Conservation (phyloP, 2,329 filamentous ascomycete genomes). For the Bipolaris cookei region DNA sequence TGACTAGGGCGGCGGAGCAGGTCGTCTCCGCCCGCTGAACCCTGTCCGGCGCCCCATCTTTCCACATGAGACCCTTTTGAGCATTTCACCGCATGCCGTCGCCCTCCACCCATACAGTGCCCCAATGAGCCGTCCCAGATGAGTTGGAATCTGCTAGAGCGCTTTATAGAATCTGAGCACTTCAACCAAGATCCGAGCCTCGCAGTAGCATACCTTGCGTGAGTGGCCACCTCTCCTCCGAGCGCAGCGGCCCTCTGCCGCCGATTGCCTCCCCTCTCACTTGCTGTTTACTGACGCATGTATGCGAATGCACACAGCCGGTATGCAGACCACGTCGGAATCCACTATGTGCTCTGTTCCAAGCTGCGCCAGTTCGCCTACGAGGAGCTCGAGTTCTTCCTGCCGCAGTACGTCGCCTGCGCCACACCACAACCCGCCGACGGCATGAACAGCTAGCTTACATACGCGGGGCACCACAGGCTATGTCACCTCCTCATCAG, state of each 20-base stretch:
- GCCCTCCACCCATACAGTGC: slow-evolving; percentile 27
- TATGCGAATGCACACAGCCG: slow-evolving; percentile 61
- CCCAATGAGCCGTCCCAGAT: slow-evolving; percentile 54
- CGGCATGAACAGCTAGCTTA: slow-evolving; percentile 50
- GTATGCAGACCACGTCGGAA: slow-evolving; percentile 87
- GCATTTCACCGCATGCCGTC: slow-evolving; percentile 20
- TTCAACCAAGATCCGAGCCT: slow-evolving; percentile 91
- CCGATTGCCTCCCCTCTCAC: background rate
- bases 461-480: slow-evolving; percentile 31
- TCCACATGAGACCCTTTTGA: slow-evolving; percentile 31
- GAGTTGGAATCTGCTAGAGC: slow-evolving; percentile 83
- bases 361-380: slow-evolving; percentile 89
- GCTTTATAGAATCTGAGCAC: slow-evolving; percentile 92
- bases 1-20: slow-evolving; percentile 18
- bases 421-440: slow-evolving; percentile 15
- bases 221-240: slow-evolving; percentile 52
- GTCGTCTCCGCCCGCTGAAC: slow-evolving; percentile 20
- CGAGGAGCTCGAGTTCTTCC: slow-evolving; percentile 91
- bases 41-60: slow-evolving; percentile 23
- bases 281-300: background rate
- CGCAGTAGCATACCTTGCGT: slow-evolving; percentile 88
- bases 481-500: slow-evolving; percentile 87
- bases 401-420: slow-evolving; percentile 62
- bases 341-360: slow-evolving; percentile 86
- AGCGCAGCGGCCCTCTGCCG: slow-evolving; percentile 15